Evolutionary conservation across 2,329 filamentous ascomycete species (phyloP).

Genomic region (Pseudogymnoascus pannorum): DNA sequence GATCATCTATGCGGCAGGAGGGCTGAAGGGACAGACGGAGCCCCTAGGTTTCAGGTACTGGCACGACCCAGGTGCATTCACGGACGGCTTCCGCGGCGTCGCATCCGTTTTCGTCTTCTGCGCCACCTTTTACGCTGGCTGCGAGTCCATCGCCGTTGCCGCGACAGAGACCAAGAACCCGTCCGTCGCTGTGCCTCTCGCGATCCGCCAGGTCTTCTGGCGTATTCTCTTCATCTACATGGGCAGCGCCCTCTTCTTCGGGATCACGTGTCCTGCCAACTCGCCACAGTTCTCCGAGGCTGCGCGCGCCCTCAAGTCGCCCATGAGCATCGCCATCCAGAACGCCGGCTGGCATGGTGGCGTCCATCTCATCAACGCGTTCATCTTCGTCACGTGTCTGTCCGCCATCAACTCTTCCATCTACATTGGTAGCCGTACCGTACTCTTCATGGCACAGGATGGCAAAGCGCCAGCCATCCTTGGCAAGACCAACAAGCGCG

Average conservation of each 20-base stretch:
- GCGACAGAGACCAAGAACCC: constrained; percentile 47
- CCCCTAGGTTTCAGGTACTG: constrained; percentile 64
- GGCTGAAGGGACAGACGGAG: constrained; percentile 50
- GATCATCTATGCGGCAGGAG: constrained; percentile 63
- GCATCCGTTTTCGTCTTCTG: constrained; percentile 62
- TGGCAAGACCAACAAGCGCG: constrained; percentile 58
- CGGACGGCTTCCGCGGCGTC: constrained; percentile 58
- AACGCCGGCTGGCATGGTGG: constrained; percentile 67
- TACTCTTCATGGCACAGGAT: constrained; percentile 69
- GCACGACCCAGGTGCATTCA: constrained; percentile 63
- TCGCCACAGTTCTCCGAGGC: constrained; percentile 56
- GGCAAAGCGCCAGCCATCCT: constrained; percentile 64
- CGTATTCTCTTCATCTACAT: constrained; percentile 51
- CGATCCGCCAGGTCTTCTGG: constrained; percentile 35
- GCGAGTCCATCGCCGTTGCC: constrained; percentile 51
- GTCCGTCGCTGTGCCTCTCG: constrained; percentile 36
- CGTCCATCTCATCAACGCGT: constrained; percentile 70
- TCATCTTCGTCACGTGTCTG: constrained; percentile 67
- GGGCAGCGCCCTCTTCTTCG: constrained; percentile 67
- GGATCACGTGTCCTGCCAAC: constrained; percentile 65
- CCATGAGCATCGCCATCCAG: constrained; percentile 67
- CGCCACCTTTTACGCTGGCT: constrained; percentile 64
- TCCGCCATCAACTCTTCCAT: constrained; percentile 68
- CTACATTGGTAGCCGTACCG: constrained; percentile 67
- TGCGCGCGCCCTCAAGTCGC: constrained; percentile 57